Evolutionary conservation across 164 flowering plant genomes (phyloP).

Genomic region (Dillenia turbinata): DNA sequence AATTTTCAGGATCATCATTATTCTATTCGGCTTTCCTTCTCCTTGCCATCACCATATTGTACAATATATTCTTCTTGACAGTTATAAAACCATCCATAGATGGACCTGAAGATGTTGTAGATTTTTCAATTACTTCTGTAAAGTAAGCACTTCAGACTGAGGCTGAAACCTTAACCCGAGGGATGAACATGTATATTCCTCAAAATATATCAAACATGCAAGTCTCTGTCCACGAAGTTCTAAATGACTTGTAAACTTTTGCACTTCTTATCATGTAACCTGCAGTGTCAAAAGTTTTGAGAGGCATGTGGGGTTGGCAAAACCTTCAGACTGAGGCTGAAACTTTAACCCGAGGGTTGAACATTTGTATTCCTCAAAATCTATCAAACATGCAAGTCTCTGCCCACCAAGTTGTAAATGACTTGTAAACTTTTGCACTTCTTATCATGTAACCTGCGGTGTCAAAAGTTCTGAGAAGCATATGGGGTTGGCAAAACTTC

Average conservation of each 20-base stretch:
- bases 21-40: slow-evolving; percentile 29
- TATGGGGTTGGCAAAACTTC: too few relatives aligned
- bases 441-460: background rate
- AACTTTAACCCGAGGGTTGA: background rate
- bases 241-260: background rate
- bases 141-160: background rate
- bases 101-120: slow-evolving; percentile 20
- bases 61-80: slow-evolving; percentile 47
- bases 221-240: background rate
- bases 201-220: background rate
- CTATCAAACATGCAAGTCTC: background rate
- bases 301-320: too few relatives aligned
- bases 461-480: too few relatives aligned
- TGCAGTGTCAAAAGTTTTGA: background rate
- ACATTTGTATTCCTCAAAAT: background rate
- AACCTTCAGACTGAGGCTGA: background rate
- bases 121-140: background rate
- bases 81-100: slow-evolving; percentile 65
- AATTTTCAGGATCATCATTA: slow-evolving; percentile 39
- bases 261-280: background rate
- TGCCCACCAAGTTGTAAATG: background rate
- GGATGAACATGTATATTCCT: background rate
- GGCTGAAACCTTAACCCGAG: background rate
- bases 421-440: too few relatives aligned
- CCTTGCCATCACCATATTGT: slow-evolving; percentile 42